Conservation (phyloP, 2,329 filamentous ascomycete genomes). For the Alternaria incomplexa region DNA sequence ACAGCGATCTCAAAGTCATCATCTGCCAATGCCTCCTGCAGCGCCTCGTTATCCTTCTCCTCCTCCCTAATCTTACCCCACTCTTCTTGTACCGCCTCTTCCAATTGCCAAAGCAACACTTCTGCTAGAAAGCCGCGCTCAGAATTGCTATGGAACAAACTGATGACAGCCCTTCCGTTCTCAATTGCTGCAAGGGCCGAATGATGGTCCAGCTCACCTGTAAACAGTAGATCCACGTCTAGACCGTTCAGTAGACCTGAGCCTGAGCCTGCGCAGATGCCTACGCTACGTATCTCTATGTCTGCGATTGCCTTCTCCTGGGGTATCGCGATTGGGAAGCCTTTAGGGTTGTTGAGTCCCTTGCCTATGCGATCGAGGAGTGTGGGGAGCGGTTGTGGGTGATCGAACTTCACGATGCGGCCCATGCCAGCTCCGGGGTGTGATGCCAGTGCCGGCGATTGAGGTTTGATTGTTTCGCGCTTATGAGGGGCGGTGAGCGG, state of each 20-base stretch:
- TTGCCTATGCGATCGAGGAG: slow-evolving; percentile 68
- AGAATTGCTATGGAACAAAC: slow-evolving; percentile 90
- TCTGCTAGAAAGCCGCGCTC: slow-evolving; percentile 81
- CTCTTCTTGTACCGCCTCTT: slow-evolving; percentile 62
- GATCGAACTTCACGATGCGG: slow-evolving; percentile 62
- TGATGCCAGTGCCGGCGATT: slow-evolving; percentile 48
- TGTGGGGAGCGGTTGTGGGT: slow-evolving; percentile 59
- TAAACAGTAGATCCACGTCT: slow-evolving; percentile 81
- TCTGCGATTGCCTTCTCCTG: slow-evolving; percentile 62
- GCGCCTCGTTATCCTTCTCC: slow-evolving; percentile 46
- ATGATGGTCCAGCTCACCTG: slow-evolving; percentile 92
- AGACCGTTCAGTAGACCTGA: slow-evolving; percentile 74
- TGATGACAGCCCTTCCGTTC: slow-evolving; percentile 80
- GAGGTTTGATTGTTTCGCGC: slow-evolving; percentile 60
- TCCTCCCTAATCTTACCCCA: slow-evolving; percentile 59
- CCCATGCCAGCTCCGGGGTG: slow-evolving; percentile 64
- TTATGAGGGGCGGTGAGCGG: slow-evolving; percentile 50
- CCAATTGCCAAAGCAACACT: slow-evolving; percentile 71
- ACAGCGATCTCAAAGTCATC: slow-evolving; percentile 69
- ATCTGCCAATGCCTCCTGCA: slow-evolving; percentile 59
- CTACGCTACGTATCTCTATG: slow-evolving; percentile 71
- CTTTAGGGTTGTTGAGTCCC: slow-evolving; percentile 70
- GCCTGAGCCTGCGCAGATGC: slow-evolving; percentile 89
- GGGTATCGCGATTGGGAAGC: slow-evolving; percentile 68
- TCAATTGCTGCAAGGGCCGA: slow-evolving; percentile 87